Conservation (phyloP, 169 alveolate genomes). For the Plasmodium malariae region DNA sequence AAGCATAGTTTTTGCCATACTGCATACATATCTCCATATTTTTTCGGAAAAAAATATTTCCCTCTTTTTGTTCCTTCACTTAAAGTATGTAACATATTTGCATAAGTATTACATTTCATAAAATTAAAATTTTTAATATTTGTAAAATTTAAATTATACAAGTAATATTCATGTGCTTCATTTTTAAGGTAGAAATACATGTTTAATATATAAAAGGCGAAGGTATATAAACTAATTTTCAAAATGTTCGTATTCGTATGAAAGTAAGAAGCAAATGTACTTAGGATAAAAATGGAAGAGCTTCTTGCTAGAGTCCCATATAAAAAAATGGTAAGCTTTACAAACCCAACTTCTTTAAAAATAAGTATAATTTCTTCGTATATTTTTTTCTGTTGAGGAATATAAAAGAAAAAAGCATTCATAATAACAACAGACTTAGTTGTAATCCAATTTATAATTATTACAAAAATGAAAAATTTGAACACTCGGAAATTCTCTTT, state of each 20-base stretch:
- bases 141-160: neutral
- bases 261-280: conserved; percentile 74
- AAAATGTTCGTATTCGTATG: conserved; percentile 52
- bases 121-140: conserved; percentile 10
- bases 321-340: conserved; percentile 45
- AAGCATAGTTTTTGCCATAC: conserved; percentile 75
- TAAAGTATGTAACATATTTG: conserved; percentile 35
- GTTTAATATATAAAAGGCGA: conserved; percentile 45
- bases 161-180: conserved; percentile 61
- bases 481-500: conserved; percentile 54
- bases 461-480: conserved; percentile 65
- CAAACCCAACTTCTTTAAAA: conserved; percentile 44
- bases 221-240: conserved; percentile 39
- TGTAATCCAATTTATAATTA: conserved; percentile 64
- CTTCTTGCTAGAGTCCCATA: conserved; percentile 74
- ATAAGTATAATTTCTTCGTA: conserved; percentile 39
- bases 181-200: conserved; percentile 71
- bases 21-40: conserved; percentile 2
- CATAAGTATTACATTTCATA: conserved; percentile 65
- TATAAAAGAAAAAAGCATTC: conserved; percentile 52
- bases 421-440: conserved; percentile 63
- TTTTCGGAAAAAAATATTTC: neutral
- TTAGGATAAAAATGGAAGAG: conserved; percentile 61
- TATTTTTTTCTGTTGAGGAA: conserved; percentile 41
- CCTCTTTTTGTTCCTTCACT: neutral